Evolutionary conservation across 192 early-diverging fungal genomes (phyloP).

Genomic region (Gaertneriomyces sp.): DNA sequence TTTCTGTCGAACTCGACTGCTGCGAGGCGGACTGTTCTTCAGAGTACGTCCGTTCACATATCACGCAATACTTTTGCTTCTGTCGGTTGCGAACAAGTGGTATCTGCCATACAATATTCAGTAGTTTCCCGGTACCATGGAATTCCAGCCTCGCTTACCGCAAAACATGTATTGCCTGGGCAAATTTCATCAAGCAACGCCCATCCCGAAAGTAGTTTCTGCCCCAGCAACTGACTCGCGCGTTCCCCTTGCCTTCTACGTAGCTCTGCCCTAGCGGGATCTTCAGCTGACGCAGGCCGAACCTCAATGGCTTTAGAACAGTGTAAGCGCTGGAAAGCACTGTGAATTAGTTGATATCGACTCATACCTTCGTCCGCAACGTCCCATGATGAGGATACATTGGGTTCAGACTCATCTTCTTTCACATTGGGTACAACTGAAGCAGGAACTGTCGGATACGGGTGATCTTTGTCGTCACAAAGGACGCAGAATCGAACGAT

Average conservation of each 20-base stretch:
- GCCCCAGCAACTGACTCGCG: slow-evolving; percentile 26
- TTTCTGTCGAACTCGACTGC: not conserved
- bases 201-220: slow-evolving; percentile 32
- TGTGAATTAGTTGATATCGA: not conserved
- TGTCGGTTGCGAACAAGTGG: slow-evolving; percentile 28
- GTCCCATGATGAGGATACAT: not conserved
- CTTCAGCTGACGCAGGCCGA: not conserved
- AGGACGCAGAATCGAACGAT: slow-evolving; percentile 21
- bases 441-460: slow-evolving; percentile 6
- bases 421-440: not conserved
- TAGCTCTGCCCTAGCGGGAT: not conserved
- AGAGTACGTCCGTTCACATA: slow-evolving; percentile 12
- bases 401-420: not conserved
- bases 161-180: not conserved
- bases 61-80: slow-evolving; percentile 30
- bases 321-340: not conserved
- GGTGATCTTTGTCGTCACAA: slow-evolving; percentile 26
- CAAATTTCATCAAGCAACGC: slow-evolving; percentile 27
- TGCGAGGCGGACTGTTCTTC: not conserved
- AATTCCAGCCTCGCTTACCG: not conserved
- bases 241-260: slow-evolving; percentile 11
- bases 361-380: not conserved
- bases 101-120: slow-evolving; percentile 1
- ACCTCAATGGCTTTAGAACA: not conserved
- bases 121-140: not conserved